Base-by-base conservation (phyloP, 805 yeast genomes). In the Schwanniomyces occidentalis region DNA sequence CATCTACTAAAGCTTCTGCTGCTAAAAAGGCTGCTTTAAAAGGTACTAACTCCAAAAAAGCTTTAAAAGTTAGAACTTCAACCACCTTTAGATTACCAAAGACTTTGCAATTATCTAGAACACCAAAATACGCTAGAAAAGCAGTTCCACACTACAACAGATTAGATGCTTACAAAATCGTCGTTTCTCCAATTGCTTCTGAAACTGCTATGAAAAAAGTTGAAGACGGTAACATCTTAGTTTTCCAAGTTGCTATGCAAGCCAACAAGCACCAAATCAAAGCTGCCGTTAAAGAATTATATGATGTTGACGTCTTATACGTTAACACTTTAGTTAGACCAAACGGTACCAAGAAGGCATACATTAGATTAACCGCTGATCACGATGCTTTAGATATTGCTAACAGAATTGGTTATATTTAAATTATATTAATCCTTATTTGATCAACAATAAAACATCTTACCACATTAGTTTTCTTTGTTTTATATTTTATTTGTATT, bases 341-440 rank as follows among this genome's bases (percentile, higher is more conserved):
- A 71, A 90, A 93, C 75, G 99, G 99, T 75, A 85, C 97, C 79
- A 93, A 93, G 88, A 93, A 93, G 84, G 99, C 99, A 69, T 93
- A 85, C 82, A 91, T 93, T 70, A 88, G 95, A 80, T 85, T 93
- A 72, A 88, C 98, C 67, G 91, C 96, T 71, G 99, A 93, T 76
- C 85, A 82, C 81, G 99, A 93, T 78, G 98, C 98, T 73, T 85
- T 93, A 71, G 99, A 93, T 73, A 89, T 93, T 73, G 99, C 99
- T 71, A 90, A 90, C 95, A 88, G 93, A 79, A 93, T 91, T 69
- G 99, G 99, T 78, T 90, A 89, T 95, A 84, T 91, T 74, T 91
- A 80, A 85, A 37, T 32, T 18, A 37, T 23, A 17, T 27, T 27
- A 27, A 27, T 27, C 30, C 30, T 27, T 27, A 27, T 17, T 27